phyloP scores from a whole-genome alignment of 2,329 filamentous ascomycete genomes.

The Aspergillus vadensis region DNA sequence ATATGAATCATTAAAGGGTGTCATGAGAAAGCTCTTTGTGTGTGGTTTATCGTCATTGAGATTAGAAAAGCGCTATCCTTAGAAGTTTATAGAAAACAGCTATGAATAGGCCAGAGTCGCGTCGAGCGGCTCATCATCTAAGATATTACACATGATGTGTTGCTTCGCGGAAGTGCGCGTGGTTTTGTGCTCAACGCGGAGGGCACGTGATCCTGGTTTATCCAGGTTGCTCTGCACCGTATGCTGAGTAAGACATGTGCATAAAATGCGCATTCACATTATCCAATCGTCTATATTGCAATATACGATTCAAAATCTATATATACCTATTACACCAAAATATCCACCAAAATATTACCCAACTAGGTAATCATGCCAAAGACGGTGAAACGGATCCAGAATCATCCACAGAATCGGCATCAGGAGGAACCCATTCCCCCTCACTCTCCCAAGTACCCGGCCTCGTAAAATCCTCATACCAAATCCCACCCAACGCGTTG shows the following conservation, averaged over 20 bases:
- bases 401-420: too few species aligned
- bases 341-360: too few species aligned
- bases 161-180: not conserved
- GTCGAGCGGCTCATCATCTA: too few species aligned
- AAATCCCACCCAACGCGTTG: constrained; percentile 38
- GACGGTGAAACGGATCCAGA: too few species aligned
- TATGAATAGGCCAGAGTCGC: not conserved
- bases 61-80: constrained; percentile 18
- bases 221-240: too few species aligned
- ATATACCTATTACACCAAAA: too few species aligned
- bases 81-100: too few species aligned
- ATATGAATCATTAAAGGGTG: constrained; percentile 25
- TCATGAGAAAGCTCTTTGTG: constrained; percentile 44
- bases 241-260: too few species aligned
- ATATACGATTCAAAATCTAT: not conserved
- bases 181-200: not conserved
- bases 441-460: constrained; percentile 35
- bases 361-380: too few species aligned
- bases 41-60: constrained; percentile 46
- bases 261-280: not conserved
- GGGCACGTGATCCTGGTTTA: not conserved
- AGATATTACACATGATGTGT: not conserved
- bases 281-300: not conserved
- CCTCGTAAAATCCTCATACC: constrained; percentile 46
- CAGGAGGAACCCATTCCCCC: constrained; percentile 22